These are phyloP conservation scores for Durio zibethinus DNA, from an alignment of 345 rosid species.

Conservation along the genomic window DNA sequence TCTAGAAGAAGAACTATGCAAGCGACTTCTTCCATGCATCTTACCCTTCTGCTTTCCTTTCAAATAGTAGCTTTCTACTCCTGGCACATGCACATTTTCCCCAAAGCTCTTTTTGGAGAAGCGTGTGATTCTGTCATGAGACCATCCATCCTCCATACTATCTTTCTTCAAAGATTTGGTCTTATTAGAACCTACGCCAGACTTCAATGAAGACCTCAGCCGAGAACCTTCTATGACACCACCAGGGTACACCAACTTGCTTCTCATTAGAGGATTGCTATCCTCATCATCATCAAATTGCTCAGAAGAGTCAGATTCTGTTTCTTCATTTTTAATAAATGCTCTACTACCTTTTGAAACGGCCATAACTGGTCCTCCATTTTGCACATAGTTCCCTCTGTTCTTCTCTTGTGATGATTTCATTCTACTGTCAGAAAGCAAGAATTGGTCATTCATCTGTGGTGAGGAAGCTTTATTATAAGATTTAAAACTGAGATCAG, in stretches of 20 bases:
- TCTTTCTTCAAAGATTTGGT: conserved; percentile 41
- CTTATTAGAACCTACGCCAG: conserved; percentile 43
- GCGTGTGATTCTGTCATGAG: conserved; percentile 37
- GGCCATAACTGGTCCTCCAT: conserved; percentile 41
- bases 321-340: conserved; percentile 54
- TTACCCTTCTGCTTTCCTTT: conserved; percentile 80
- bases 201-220: conserved; percentile 43
- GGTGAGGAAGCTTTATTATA: conserved; percentile 46
- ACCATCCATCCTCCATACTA: conserved; percentile 33
- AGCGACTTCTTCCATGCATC: conserved; percentile 55
- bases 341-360: conserved; percentile 45
- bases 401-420: conserved; percentile 54
- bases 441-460: conserved; percentile 51
- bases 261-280: conserved; percentile 44
- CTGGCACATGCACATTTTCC: conserved; percentile 40
- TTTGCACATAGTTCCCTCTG: conserved; percentile 48
- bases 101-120: conserved; percentile 35
- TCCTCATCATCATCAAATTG: conserved; percentile 56
- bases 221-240: conserved; percentile 43
- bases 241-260: conserved; percentile 46
- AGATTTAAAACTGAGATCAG: conserved; percentile 46
- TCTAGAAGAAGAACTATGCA: conserved; percentile 37
- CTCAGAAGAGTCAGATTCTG: conserved; percentile 83
- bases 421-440: conserved; percentile 51
- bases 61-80: conserved; percentile 36